These are phyloP conservation scores for Solanum boliviense DNA, from an alignment of 257 asterid genomes.

Conservation along the genomic window DNA sequence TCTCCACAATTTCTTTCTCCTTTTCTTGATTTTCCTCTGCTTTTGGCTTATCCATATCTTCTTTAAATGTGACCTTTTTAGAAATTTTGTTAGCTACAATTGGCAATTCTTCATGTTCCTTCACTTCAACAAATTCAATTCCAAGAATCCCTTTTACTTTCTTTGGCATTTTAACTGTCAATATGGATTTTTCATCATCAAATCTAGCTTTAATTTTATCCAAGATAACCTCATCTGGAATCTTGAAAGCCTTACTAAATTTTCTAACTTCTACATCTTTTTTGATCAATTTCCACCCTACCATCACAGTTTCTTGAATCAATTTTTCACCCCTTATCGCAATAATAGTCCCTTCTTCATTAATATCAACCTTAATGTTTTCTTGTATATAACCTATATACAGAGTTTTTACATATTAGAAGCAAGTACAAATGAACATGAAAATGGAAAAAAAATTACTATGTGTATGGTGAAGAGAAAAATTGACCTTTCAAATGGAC, in stretches of 20 bases:
- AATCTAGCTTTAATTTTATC: constrained; percentile 58
- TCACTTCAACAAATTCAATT: constrained; percentile 41
- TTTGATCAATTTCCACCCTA: constrained; percentile 45
- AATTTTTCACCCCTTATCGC: constrained; percentile 45
- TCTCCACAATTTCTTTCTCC: neutral
- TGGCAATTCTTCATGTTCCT: constrained; percentile 32
- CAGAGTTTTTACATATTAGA: neutral
- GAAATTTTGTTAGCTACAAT: constrained; percentile 17
- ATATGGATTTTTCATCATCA: constrained; percentile 39
- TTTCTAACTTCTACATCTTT: constrained; percentile 36
- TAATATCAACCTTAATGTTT: constrained; percentile 65
- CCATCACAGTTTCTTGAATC: constrained; percentile 47
- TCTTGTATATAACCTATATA: constrained; percentile 42
- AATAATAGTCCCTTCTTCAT: constrained; percentile 52
- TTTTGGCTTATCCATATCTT: neutral
- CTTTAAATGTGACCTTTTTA: neutral
- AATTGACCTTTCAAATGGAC: constrained; percentile 60
- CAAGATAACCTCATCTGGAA: constrained; percentile 59
- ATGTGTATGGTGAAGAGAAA: neutral
- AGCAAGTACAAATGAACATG: neutral
- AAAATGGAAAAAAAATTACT: neutral
- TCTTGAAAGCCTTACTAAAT: constrained; percentile 63
- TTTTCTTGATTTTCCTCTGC: constrained; percentile 1
- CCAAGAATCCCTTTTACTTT: constrained; percentile 53
- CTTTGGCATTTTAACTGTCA: constrained; percentile 68